A percentile compares a stretch with the other conserved stretches of the same genome.
Conservation (phyloP, 179 eudicot species). For the Monotropa hypopitys region DNA sequence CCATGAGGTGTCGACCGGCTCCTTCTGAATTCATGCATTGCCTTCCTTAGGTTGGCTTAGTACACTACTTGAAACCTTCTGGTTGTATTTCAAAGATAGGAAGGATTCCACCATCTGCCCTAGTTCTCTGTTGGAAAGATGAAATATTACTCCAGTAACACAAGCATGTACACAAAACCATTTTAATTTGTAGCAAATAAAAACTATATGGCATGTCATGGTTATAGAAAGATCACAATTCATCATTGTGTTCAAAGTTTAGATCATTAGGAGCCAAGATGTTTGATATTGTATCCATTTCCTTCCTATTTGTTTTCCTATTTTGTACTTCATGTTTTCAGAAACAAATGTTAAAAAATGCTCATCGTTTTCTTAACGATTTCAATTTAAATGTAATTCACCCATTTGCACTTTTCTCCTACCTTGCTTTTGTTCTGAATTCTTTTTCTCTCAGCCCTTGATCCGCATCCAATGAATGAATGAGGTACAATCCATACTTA, state of each 20-base stretch:
- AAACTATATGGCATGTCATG: not conserved
- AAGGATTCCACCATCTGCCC: conserved; percentile 28
- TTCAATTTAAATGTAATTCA: no score
- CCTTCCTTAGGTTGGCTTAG: conserved; percentile 35
- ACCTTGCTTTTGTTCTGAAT: no score
- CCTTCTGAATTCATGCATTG: conserved; percentile 38
- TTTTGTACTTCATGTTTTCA: not conserved
- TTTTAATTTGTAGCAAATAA: not conserved
- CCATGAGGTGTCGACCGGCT: conserved; percentile 87
- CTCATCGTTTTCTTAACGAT: not conserved
- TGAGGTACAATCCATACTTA: no score
- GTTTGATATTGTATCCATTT: no score
- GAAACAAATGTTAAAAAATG: not conserved
- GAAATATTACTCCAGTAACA: conserved; percentile 6
- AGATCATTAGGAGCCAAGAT: not conserved
- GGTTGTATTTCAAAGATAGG: conserved; percentile 26
- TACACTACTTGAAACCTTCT: conserved; percentile 23
- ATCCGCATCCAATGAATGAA: no score
- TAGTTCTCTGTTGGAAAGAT: conserved; percentile 36
- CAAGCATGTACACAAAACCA: not conserved
- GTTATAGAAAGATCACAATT: not conserved
- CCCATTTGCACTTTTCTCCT: no score
- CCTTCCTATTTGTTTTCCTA: not conserved
- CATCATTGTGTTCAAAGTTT: not conserved
- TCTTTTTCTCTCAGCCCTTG: no score